Conservation (phyloP, 805 yeast genomes). For the Ogataea polymorpha region DNA sequence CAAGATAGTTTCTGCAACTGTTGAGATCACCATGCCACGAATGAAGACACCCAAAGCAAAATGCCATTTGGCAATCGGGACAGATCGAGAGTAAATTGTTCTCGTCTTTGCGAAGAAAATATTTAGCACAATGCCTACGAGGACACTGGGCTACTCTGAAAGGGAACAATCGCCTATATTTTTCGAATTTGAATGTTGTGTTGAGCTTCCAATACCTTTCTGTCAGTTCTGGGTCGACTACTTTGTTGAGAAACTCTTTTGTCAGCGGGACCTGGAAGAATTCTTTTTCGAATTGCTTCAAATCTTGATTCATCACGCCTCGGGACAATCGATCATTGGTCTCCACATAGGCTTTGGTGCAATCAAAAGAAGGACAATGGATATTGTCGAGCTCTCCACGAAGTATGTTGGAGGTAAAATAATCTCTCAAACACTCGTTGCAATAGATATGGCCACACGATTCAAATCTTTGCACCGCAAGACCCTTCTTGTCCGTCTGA, state of each 20-base stretch:
- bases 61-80: conserved; percentile 47
- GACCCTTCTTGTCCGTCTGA: conserved; percentile 47
- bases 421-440: conserved; percentile 41
- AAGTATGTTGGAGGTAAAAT: conserved; percentile 39
- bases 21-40: conserved; percentile 60
- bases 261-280: conserved; percentile 43
- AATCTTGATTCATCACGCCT: conserved; percentile 19
- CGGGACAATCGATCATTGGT: conserved; percentile 15
- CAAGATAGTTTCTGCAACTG: conserved; percentile 38
- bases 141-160: conserved; percentile 51
- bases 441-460: conserved; percentile 53
- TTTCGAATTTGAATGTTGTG: conserved; percentile 39
- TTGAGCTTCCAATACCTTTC: conserved; percentile 40
- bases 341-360: conserved; percentile 33
- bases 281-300: conserved; percentile 32
- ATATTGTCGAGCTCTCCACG: conserved; percentile 49
- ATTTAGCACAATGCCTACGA: conserved; percentile 39
- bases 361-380: conserved; percentile 57
- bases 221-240: conserved; percentile 22
- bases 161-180: conserved; percentile 44
- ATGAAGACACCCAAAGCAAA: conserved; percentile 53
- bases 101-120: conserved; percentile 45
- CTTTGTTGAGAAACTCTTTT: conserved; percentile 28
- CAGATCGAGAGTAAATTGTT: conserved; percentile 49
- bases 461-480: conserved; percentile 33